Evolutionary conservation across 2,329 filamentous ascomycete genomes (phyloP).

Genomic region (Talaromyces sp.): DNA sequence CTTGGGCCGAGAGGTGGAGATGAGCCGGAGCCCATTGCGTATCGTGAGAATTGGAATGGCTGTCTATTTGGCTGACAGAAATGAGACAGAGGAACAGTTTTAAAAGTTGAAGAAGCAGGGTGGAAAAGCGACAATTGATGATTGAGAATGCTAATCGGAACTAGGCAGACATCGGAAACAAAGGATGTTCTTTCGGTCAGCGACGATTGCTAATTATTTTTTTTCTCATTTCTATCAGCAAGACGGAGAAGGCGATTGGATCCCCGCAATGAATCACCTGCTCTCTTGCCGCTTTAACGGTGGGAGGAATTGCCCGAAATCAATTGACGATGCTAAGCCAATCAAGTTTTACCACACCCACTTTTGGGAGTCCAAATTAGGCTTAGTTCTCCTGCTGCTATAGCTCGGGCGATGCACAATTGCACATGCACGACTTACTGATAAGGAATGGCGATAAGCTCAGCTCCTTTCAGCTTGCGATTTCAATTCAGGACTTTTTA

Average conservation of each 20-base stretch:
- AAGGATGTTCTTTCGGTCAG: constrained; percentile 10
- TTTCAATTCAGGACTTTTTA: neutral
- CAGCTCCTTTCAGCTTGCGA: neutral
- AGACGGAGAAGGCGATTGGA: neutral
- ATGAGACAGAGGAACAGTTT: neutral
- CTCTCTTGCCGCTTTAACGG: constrained; percentile 7
- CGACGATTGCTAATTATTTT: constrained; percentile 2
- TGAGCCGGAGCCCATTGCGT: constrained; percentile 22
- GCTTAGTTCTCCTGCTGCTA: neutral
- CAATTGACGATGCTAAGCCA: neutral
- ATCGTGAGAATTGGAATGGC: neutral
- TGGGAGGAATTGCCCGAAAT: neutral
- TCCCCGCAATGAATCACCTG: constrained; percentile 5
- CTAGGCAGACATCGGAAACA: constrained; percentile 6
- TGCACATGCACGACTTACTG: constrained; percentile 8
- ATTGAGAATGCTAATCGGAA: constrained; percentile 5
- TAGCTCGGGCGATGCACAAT: constrained; percentile 3
- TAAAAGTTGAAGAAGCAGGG: neutral
- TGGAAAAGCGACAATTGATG: neutral
- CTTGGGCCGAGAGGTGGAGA: constrained; percentile 40
- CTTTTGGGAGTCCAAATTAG: neutral
- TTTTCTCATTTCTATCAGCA: neutral
- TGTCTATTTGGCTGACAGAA: neutral
- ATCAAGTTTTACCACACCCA: neutral
- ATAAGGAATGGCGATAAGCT: constrained; percentile 7